Conservation (phyloP, 768 basidiomycete species). For the Russula sp. region DNA sequence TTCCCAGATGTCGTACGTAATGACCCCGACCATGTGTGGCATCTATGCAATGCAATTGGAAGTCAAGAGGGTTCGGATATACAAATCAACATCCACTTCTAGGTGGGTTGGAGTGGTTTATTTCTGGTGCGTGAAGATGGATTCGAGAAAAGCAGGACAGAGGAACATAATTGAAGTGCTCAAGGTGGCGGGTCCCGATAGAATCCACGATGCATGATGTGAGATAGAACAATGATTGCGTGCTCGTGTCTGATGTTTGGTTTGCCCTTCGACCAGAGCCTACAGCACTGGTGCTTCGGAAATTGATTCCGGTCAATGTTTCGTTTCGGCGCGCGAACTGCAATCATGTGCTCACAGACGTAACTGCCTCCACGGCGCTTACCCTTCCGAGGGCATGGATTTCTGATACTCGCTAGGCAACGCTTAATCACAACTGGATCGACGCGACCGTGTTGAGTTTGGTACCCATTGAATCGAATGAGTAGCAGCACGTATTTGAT, state of each 20-base stretch:
- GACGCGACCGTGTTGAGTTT: constrained; percentile 24
- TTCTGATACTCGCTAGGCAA: constrained; percentile 29
- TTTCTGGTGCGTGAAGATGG: not conserved
- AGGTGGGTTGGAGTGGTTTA: not conserved
- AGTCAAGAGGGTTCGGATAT: not conserved
- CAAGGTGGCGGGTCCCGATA: not conserved
- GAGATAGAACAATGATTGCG: not conserved
- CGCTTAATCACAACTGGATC: constrained; percentile 30
- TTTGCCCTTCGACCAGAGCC: not conserved
- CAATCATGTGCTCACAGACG: not conserved
- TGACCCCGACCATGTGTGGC: not conserved
- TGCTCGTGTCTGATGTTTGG: not conserved
- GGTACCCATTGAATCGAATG: constrained; percentile 2
- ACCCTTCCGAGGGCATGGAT: constrained; percentile 9
- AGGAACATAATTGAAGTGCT: not conserved
- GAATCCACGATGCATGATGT: too few relatives aligned
- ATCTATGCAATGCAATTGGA: not conserved
- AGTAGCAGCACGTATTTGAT: constrained; percentile 9
- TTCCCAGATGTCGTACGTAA: not conserved
- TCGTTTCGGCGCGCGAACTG: not conserved
- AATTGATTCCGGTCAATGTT: not conserved
- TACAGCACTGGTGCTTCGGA: not conserved
- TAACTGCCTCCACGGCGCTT: not conserved
- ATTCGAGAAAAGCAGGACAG: not conserved
- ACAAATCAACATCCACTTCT: not conserved